phyloP scores from a whole-genome alignment of 2,329 filamentous ascomycete genomes.

The Dichotomopilus funicola region DNA sequence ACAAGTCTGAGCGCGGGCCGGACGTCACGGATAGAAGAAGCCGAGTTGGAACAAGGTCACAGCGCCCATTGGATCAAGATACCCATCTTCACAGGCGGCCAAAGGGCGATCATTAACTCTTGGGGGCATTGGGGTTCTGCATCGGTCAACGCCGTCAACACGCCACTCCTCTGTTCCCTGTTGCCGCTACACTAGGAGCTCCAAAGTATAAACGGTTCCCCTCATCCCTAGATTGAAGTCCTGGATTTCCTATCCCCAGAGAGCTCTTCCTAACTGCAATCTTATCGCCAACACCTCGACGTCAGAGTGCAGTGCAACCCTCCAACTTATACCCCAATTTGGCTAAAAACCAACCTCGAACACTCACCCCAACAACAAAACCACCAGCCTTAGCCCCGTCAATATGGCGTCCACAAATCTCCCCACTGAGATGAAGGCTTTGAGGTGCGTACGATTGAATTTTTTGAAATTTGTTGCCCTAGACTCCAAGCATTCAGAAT shows the following conservation, averaged over 20 bases:
- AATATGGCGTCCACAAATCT: slow-evolving; percentile 32
- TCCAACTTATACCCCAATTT: not conserved
- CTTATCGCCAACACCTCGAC: too few species aligned
- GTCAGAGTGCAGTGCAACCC: too few species aligned
- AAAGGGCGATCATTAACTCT: not conserved
- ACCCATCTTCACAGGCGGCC: not conserved
- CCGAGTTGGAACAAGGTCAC: not conserved
- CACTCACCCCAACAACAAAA: not conserved
- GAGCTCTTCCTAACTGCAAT: too few species aligned
- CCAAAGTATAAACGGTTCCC: not conserved
- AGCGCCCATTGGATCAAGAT: too few species aligned
- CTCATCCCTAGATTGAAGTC: not conserved
- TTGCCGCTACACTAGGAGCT: not conserved
- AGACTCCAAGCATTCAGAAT: not conserved
- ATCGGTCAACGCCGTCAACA: not conserved
- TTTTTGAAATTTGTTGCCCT: not conserved
- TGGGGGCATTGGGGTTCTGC: not conserved
- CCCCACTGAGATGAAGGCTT: slow-evolving; percentile 31
- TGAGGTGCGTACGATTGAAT: slow-evolving; percentile 13
- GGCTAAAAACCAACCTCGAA: too few species aligned
- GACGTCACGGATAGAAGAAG: not conserved
- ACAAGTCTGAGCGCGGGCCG: too few species aligned
- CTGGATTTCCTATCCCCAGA: too few species aligned
- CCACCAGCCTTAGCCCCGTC: not conserved
- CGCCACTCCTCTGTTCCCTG: not conserved